Percentiles rank a stretch among this genome's conserved stretches.
These are phyloP conservation scores for Gracilariopsis chorda DNA, from an alignment of 23 red algal genomes.

Conservation along the genomic window DNA sequence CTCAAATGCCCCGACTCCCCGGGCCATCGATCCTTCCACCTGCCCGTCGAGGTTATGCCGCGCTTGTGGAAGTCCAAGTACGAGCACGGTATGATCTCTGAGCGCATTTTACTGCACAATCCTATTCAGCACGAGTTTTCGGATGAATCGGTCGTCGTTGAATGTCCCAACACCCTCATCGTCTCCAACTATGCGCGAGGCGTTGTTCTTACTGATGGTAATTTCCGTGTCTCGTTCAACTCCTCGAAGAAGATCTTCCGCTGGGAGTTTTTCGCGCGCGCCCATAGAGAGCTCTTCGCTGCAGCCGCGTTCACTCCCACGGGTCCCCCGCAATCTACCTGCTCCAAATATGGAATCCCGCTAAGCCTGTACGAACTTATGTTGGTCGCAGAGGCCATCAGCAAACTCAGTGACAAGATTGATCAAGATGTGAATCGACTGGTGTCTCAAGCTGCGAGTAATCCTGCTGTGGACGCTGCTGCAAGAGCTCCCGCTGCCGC, in stretches of 20 bases:
- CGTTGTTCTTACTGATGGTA: constrained; percentile 36
- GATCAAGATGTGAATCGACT: constrained; percentile 5
- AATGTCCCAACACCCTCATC: constrained; percentile 60
- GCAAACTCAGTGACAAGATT: constrained; percentile 35
- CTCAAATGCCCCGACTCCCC: background rate
- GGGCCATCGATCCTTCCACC: background rate
- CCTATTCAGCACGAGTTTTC: constrained; percentile 47
- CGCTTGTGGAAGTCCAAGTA: constrained; percentile 40
- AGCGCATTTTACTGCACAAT: constrained; percentile 71
- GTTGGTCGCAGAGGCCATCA: constrained; percentile 5
- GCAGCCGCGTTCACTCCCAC: background rate
- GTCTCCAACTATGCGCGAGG: constrained; percentile 31
- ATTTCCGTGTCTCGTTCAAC: constrained; percentile 65
- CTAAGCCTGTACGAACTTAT: background rate
- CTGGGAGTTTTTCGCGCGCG: constrained; percentile 59
- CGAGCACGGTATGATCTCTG: constrained; percentile 38
- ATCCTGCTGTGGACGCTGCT: background rate
- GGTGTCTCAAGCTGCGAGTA: background rate
- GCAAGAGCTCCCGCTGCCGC: background rate
- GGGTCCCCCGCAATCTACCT: background rate
- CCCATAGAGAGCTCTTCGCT: constrained; percentile 47
- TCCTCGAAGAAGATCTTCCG: constrained; percentile 35
- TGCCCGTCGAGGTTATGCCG: constrained; percentile 35
- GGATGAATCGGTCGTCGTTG: constrained; percentile 51
- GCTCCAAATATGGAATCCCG: constrained; percentile 37